Evolutionary conservation across 164 flowering plant species (phyloP), one percentile per base, ranked within the genome.

Genomic region (Magnolia changhungtana): DNA sequence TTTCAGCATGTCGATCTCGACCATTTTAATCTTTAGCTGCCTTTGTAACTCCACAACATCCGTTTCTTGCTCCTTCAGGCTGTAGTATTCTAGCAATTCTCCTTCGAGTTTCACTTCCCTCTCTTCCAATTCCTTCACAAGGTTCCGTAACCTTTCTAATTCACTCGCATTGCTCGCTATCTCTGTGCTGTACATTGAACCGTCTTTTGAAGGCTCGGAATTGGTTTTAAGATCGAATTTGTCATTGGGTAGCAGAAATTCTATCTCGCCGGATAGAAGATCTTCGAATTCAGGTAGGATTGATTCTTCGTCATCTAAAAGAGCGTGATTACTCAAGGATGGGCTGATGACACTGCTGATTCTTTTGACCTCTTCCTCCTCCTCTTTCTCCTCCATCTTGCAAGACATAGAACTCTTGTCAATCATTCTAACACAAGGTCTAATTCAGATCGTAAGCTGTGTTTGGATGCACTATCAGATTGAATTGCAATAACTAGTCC

Each of bases 101-200:
- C 97, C 98, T 85, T 96, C 98, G 31, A 91, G 95, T 82, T 94
- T 92, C 75, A 86, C 96, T 83, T 91, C 98, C 81, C 97, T 88
- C 76, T 96, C 97, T 81, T 92, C 96, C 83, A 94, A 85, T 80
- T 96, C 97, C 85, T 86, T 88, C 3, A 94, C 99, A n/a, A 96
- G 83, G 65, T 82, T 87, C 45, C 96, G 86, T 77, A 94, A 73
- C 72, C 87, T 81, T 69, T 90, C 97, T 51, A 92, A 80, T 79
- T 96, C 99, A 71, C 63, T 86, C 19, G 88, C 94, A 85, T 89
- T 90, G 61, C 83, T 88, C 31, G 84, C 91, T 92, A 92, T 91
- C 84, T 91, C 93, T 75, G 68, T 82, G 78, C 92, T 92, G 84
- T 91, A 90, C 6, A 82, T 66, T 69, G 65, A 72, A 29, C 64